Evolutionary conservation across 2,329 filamentous ascomycete species (phyloP), one percentile per base, ranked within the genome.

Genomic region (Aspergillus sp.): DNA sequence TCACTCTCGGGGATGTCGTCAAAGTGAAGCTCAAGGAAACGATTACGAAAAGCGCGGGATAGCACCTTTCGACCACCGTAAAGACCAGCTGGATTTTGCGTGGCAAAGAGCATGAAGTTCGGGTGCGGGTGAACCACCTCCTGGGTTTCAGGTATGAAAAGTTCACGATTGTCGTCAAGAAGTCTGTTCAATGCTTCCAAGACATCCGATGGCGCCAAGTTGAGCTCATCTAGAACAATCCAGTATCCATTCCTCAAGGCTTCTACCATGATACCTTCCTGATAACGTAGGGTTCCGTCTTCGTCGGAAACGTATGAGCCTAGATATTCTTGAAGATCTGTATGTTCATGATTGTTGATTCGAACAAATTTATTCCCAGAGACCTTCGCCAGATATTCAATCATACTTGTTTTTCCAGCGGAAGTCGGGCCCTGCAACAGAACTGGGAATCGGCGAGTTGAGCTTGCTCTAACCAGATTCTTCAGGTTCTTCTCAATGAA

Each of bases 331-430:
- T 99, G 95, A 42, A 99, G 81, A 74, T 99, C 95, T 0, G 95
- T 99, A 71, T 99, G 95, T 72, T 99, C 96, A 76, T 99, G 95
- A 67, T 99, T 99, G 78, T 99, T 99, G 81, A 99, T 99, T 61
- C 95, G 87, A 49, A 99, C 92, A 71, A 98, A 99, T 71, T 91
- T 95, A 73, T 99, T 96, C 3, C 96, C 95, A 31, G 92, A 98
- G 57, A 91, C 90, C 70, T 96, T 95, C n/a, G 96, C 94, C 42
- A 99, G 84, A 73, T 96, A 97, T 76, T 98, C 94, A 47, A 99
- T 96, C 95, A 99, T 99, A 76, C 94, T 98, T 0, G 95, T 99
- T 77, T 99, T 99, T 64, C 95, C 95, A 12, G 94, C 91, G 5
- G 96, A 99, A 0, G 95, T 99, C 12, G 96, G 95, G 3, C 95